These are phyloP conservation scores for Puya raimondii DNA, from an alignment of 176 grass and related monocot genomes.

Conservation along the genomic window DNA sequence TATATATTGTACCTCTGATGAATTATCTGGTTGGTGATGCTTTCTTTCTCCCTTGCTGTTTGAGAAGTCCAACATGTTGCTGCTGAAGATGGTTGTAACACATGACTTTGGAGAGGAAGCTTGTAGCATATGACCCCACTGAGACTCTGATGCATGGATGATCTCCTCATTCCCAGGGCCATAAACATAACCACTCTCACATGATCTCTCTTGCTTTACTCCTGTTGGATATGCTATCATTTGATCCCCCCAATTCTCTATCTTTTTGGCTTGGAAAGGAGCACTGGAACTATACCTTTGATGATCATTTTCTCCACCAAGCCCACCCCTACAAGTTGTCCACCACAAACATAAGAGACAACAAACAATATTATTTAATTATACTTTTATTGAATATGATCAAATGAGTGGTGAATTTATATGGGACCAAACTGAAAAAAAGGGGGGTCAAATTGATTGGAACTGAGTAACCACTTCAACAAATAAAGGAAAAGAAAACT, in stretches of 20 bases:
- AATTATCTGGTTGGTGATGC: constrained; percentile 14
- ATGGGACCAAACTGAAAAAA: not conserved
- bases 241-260: constrained; percentile 23
- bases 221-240: constrained; percentile 22
- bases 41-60: constrained; percentile 50
- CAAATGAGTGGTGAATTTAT: not conserved
- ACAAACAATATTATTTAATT: not conserved
- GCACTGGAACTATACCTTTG: constrained; percentile 12
- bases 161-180: constrained; percentile 28
- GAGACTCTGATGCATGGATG: constrained; percentile 23
- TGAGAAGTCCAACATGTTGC: constrained; percentile 69
- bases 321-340: constrained; percentile 29
- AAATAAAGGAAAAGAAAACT: constrained; percentile 1
- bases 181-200: constrained; percentile 18
- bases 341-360: not conserved
- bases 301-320: constrained; percentile 36
- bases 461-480: constrained; percentile 1
- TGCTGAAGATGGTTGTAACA: constrained; percentile 46
- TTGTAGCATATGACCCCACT: constrained; percentile 34
- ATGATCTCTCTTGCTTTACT: constrained; percentile 31
- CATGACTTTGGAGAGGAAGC: constrained; percentile 69
- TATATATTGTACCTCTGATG: constrained; percentile 22
- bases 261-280: constrained; percentile 18
- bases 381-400: constrained; percentile 8
- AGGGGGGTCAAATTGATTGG: constrained; percentile 9